A percentile compares a stretch with the other conserved stretches of the same genome.
Evolutionary conservation across 345 rosid species (phyloP).

Genomic region (Eucalyptus tenuipes): DNA sequence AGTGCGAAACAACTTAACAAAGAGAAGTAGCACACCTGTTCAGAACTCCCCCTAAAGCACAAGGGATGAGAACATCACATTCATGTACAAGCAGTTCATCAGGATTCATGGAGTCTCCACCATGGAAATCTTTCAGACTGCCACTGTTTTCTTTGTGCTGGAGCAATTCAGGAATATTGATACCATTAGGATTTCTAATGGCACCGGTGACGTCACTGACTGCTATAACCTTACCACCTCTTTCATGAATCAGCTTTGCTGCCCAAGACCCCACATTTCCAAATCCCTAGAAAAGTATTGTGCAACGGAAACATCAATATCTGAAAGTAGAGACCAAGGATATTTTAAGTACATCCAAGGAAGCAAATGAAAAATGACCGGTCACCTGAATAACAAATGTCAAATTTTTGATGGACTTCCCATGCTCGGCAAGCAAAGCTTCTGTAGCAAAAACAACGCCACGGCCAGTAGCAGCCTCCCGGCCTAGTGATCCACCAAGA

Average conservation of each 20-base stretch:
- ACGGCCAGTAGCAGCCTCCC: slow-evolving; percentile 98
- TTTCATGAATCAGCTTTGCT: slow-evolving; percentile 71
- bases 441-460: slow-evolving; percentile 86
- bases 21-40: slow-evolving; percentile 40
- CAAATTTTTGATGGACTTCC: slow-evolving; percentile 67
- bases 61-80: slow-evolving; percentile 97
- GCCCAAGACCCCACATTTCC: slow-evolving; percentile 99
- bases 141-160: slow-evolving; percentile 53
- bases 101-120: slow-evolving; percentile 65
- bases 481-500: slow-evolving; percentile 97
- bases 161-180: slow-evolving; percentile 46
- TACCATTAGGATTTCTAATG: slow-evolving; percentile 68
- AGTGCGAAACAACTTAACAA: neutral
- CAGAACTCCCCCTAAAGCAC: slow-evolving; percentile 93
- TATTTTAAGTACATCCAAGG: neutral
- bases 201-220: slow-evolving; percentile 96
- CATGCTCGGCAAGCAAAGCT: slow-evolving; percentile 85
- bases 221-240: slow-evolving; percentile 88
- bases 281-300: slow-evolving; percentile 50
- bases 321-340: neutral
- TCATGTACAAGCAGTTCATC: slow-evolving; percentile 64
- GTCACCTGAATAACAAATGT: slow-evolving; percentile 86
- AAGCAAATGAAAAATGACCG: neutral
- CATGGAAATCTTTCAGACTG: slow-evolving; percentile 51
- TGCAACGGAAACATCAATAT: neutral